phyloP scores from a whole-genome alignment of 164 flowering plant species.

The Vitis labrusca region DNA sequence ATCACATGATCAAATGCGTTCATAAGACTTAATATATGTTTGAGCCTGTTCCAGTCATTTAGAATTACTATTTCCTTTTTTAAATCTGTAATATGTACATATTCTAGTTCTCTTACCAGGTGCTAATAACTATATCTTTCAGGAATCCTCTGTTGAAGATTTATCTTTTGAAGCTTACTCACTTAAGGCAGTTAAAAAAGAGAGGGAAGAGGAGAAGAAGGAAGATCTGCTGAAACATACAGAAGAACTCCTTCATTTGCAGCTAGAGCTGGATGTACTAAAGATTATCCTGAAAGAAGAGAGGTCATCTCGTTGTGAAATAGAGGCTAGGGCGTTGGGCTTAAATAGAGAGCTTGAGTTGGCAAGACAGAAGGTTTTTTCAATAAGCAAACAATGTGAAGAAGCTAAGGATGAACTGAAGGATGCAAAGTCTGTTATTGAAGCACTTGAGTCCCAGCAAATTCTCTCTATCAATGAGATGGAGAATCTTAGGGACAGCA shows the following conservation, averaged over 20 bases:
- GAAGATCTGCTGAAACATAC: conserved; percentile 27
- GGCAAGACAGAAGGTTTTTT: conserved; percentile 35
- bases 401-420: conserved; percentile 41
- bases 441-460: conserved; percentile 91
- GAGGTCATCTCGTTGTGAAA: conserved; percentile 42
- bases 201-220: conserved; percentile 21
- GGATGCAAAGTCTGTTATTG: conserved; percentile 66
- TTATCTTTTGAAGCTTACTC: conserved; percentile 20
- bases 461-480: conserved; percentile 66
- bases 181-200: conserved; percentile 22
- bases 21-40: not conserved
- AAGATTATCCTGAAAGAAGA: conserved; percentile 83
- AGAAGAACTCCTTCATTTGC: conserved; percentile 70
- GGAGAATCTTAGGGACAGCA: conserved; percentile 53
- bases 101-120: conserved; percentile 4
- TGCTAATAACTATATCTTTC: conserved; percentile 12
- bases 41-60: not conserved
- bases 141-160: conserved; percentile 37
- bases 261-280: conserved; percentile 78
- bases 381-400: conserved; percentile 40
- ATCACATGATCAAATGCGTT: not conserved
- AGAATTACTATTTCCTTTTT: not conserved
- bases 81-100: not conserved
- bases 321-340: conserved; percentile 43
- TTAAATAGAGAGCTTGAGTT: conserved; percentile 50